Conservation (phyloP, 164 flowering plant species). For the Cinnamomum chago region DNA sequence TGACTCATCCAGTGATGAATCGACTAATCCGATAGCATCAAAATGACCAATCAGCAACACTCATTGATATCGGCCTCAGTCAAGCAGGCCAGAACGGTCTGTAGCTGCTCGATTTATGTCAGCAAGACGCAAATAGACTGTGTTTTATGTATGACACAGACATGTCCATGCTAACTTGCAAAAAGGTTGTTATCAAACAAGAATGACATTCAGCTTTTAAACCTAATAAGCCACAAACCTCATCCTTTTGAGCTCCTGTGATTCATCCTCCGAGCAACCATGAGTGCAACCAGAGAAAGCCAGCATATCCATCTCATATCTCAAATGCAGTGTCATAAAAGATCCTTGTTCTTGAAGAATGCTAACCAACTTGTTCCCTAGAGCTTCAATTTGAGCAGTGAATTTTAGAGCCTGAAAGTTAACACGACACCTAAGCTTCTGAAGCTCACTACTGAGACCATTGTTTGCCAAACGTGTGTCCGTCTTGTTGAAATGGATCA, state of each 20-base stretch:
- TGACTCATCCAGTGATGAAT: too few relatives aligned
- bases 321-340: conserved; percentile 76
- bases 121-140: too few relatives aligned
- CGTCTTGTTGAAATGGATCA: conserved; percentile 77
- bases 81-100: too few relatives aligned
- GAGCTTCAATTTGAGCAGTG: conserved; percentile 64
- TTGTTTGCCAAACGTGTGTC: conserved; percentile 87
- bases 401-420: conserved; percentile 82
- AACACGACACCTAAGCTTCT: conserved; percentile 82
- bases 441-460: conserved; percentile 61
- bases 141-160: too few relatives aligned
- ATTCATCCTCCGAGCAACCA: conserved; percentile 70
- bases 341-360: conserved; percentile 62
- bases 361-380: conserved; percentile 67
- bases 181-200: background rate
- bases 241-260: conserved; percentile 71
- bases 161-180: background rate
- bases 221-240: conserved; percentile 45
- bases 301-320: conserved; percentile 97
- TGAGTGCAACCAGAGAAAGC: conserved; percentile 92
- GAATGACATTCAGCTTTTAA: background rate
- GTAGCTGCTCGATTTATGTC: too few relatives aligned
- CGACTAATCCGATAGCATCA: too few relatives aligned
- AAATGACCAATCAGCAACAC: too few relatives aligned
- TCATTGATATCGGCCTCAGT: too few relatives aligned